Conservation (phyloP, 139 green algal genomes). For the Parachlorella kessleri region DNA sequence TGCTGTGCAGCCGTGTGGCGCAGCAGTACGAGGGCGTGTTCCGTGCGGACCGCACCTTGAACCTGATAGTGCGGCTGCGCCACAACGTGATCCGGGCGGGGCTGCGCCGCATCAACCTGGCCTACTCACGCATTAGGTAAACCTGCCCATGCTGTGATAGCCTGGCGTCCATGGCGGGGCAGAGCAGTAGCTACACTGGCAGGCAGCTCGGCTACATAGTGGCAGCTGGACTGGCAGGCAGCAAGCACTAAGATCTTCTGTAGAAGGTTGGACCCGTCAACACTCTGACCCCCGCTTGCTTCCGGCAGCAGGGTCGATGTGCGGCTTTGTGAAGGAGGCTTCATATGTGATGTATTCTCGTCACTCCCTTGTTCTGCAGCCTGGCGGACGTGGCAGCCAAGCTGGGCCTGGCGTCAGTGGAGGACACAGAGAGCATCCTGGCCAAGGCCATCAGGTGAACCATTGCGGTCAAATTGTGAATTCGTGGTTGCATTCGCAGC, state of each 20-base stretch:
- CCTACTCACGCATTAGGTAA: slow-evolving; percentile 90
- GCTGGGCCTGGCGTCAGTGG: slow-evolving; percentile 76
- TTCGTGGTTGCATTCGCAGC: too few relatives aligned
- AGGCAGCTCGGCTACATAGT: too few relatives aligned
- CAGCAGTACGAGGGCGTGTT: slow-evolving; percentile 70
- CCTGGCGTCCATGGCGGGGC: too few relatives aligned
- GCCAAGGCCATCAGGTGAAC: slow-evolving; percentile 87
- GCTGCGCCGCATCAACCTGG: slow-evolving; percentile 89
- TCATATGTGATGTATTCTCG: too few relatives aligned
- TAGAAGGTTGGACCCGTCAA: too few relatives aligned
- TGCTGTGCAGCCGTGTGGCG: slow-evolving; percentile 45
- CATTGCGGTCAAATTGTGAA: too few relatives aligned
- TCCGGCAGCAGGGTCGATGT: too few relatives aligned
- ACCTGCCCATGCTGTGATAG: background rate
- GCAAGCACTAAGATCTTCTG: too few relatives aligned
- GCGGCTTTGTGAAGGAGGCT: too few relatives aligned
- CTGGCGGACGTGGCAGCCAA: slow-evolving; percentile 85
- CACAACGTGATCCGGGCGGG: slow-evolving; percentile 97
- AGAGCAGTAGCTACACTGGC: too few relatives aligned
- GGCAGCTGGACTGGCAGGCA: too few relatives aligned
- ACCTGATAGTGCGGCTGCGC: slow-evolving; percentile 92
- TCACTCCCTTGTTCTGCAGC: slow-evolving; percentile 26
- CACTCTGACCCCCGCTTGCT: too few relatives aligned
- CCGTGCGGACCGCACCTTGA: slow-evolving; percentile 72
- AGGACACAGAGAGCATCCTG: slow-evolving; percentile 93